Conservation (phyloP, 495 filamentous ascomycete species). For the Penicillium pulvis region DNA sequence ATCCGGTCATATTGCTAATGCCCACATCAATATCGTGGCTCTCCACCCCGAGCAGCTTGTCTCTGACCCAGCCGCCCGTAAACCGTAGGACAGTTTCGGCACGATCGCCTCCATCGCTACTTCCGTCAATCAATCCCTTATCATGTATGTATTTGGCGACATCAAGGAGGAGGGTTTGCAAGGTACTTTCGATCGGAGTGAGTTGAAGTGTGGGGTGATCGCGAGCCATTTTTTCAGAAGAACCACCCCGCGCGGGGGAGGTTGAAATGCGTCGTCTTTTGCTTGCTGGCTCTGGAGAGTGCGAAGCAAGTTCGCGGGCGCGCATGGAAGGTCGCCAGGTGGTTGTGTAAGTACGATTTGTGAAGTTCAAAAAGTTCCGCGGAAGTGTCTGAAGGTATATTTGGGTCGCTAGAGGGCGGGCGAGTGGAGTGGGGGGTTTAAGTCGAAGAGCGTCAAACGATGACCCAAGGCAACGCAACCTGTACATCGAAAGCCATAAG, state of each 20-base stretch:
- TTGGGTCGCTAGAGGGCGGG: constrained; percentile 18
- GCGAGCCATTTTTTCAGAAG: constrained; percentile 26
- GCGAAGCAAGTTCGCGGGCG: constrained; percentile 20
- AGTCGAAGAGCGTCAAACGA: constrained; percentile 19
- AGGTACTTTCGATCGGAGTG: constrained; percentile 64
- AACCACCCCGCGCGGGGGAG: constrained; percentile 15
- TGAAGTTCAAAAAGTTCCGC: constrained; percentile 16
- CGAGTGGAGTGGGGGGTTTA: constrained; percentile 17
- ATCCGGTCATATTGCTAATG: constrained; percentile 94
- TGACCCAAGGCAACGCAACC: constrained; percentile 17
- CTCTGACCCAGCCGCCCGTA: constrained; percentile 97
- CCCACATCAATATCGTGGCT: constrained; percentile 95
- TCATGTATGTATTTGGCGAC: constrained; percentile 69
- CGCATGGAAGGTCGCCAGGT: constrained; percentile 34
- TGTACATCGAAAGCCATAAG: constrained; percentile 32
- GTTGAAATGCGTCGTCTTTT: constrained; percentile 41
- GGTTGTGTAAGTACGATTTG: constrained; percentile 13
- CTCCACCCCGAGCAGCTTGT: constrained; percentile 80
- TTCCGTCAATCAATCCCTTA: constrained; percentile 46
- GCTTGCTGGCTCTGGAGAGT: constrained; percentile 27
- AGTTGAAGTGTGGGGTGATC: constrained; percentile 55
- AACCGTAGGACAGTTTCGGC: constrained; percentile 65
- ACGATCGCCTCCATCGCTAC: constrained; percentile 11
- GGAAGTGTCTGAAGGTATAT: constrained; percentile 9
- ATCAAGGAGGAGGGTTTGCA: constrained; percentile 73